Conservation (phyloP, 257 asterid genomes). For the Penstemon newberryi region DNA sequence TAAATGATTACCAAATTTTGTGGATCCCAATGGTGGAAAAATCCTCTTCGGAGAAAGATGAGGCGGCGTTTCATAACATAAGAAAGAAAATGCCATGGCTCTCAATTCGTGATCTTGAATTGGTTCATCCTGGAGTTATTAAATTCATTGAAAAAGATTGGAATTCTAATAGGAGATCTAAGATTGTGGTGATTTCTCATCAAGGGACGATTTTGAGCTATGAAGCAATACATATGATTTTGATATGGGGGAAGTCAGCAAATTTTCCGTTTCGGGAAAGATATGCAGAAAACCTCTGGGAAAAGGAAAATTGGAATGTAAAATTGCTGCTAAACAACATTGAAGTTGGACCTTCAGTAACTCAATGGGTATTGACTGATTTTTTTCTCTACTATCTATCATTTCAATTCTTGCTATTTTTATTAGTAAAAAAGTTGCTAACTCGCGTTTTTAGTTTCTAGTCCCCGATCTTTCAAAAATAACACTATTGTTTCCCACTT, state of each 20-base stretch:
- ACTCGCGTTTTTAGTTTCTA: too few species aligned
- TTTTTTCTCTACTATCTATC: too few species aligned
- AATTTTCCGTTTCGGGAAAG: neutral
- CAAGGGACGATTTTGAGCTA: slow-evolving; percentile 14
- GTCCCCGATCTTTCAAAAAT: too few species aligned
- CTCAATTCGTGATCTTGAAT: neutral
- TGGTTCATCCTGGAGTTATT: slow-evolving; percentile 21
- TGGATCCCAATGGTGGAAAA: slow-evolving; percentile 26
- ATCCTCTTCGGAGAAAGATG: neutral
- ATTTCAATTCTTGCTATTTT: too few species aligned
- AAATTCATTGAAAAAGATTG: slow-evolving; percentile 20
- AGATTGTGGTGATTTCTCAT: slow-evolving; percentile 1
- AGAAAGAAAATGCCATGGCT: slow-evolving; percentile 23
- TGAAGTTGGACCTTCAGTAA: neutral
- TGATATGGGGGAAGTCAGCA: slow-evolving; percentile 24
- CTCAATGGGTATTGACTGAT: neutral
- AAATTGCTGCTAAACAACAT: neutral
- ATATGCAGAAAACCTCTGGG: slow-evolving; percentile 26
- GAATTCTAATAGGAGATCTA: slow-evolving; percentile 18
- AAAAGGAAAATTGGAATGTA: slow-evolving; percentile 17
- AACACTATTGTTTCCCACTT: too few species aligned
- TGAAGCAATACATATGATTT: slow-evolving; percentile 25
- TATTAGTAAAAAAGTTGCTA: too few species aligned
- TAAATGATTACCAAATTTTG: slow-evolving; percentile 9
- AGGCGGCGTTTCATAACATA: neutral